A percentile compares a stretch with the other conserved stretches of the same genome.
Evolutionary conservation across 257 asterid species (phyloP).

Genomic region (Thymus quinquecostatus): DNA sequence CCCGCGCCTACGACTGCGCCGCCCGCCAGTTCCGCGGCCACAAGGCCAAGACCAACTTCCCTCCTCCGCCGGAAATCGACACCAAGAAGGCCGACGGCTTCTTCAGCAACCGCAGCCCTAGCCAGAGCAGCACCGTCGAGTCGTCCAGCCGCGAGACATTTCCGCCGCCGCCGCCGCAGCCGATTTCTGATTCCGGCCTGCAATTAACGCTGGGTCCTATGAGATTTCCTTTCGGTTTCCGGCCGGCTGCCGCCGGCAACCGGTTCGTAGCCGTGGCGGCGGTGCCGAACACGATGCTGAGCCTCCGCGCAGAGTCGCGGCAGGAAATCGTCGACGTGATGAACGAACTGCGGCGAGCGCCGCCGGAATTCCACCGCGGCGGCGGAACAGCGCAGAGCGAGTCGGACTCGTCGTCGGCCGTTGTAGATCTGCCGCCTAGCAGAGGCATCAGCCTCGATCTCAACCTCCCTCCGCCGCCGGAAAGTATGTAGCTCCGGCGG

Average conservation of each 20-base stretch:
- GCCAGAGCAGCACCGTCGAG: conserved; percentile 60
- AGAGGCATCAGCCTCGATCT: conserved; percentile 44
- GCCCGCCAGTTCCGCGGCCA: conserved; percentile 62
- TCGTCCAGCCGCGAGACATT: conserved; percentile 40
- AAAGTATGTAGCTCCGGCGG: conserved; percentile 19
- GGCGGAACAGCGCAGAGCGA: conserved; percentile 35
- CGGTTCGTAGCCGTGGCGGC: not conserved
- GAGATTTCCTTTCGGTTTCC: conserved; percentile 38
- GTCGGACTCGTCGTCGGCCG: conserved; percentile 50
- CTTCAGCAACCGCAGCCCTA: conserved; percentile 35
- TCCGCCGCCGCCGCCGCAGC: conserved; percentile 24
- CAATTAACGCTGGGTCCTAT: conserved; percentile 38
- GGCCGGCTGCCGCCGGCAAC: not conserved
- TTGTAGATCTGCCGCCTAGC: conserved; percentile 35
- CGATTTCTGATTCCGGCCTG: conserved; percentile 25
- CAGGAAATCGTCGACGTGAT: conserved; percentile 39
- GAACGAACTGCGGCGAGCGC: conserved; percentile 30
- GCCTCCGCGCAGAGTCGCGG: conserved; percentile 42
- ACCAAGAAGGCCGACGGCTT: not conserved
- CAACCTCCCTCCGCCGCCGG: conserved; percentile 52
- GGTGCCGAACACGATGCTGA: conserved; percentile 34
- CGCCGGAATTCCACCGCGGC: conserved; percentile 23
- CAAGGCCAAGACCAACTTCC: conserved; percentile 66
- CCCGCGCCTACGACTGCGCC: conserved; percentile 62
- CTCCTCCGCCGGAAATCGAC: conserved; percentile 24